Conservation (phyloP, 441 rosid species). For the Brassica hybrid region DNA sequence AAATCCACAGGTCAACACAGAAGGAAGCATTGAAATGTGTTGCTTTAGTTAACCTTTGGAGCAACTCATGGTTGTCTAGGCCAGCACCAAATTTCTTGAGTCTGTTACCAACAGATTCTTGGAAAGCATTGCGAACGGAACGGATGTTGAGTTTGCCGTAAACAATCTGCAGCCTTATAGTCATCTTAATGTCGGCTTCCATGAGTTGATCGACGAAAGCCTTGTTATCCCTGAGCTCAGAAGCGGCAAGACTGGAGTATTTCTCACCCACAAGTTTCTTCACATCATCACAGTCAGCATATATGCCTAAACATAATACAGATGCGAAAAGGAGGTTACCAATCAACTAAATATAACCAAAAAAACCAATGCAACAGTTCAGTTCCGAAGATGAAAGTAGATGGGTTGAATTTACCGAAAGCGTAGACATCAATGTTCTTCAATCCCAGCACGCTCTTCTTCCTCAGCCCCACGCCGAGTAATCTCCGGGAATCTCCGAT, state of each 20-base stretch:
- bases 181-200: slow-evolving; percentile 69
- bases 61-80: slow-evolving; percentile 69
- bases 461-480: slow-evolving; percentile 85
- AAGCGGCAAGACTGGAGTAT: slow-evolving; percentile 57
- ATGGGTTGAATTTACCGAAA: slow-evolving; percentile 55
- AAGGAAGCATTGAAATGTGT: not conserved
- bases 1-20: not conserved
- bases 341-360: not conserved
- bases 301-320: slow-evolving; percentile 54
- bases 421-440: slow-evolving; percentile 93
- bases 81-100: slow-evolving; percentile 69
- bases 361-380: not conserved
- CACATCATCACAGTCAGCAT: slow-evolving; percentile 67
- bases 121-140: slow-evolving; percentile 80
- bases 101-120: slow-evolving; percentile 86
- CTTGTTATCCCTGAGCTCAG: slow-evolving; percentile 67
- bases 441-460: slow-evolving; percentile 72
- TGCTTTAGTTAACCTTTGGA: slow-evolving; percentile 59
- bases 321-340: not conserved
- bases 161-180: slow-evolving; percentile 79
- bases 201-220: slow-evolving; percentile 60
- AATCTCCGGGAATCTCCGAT: slow-evolving; percentile 60
- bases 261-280: slow-evolving; percentile 66
- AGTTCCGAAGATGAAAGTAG: not conserved
- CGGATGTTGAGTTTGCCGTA: slow-evolving; percentile 73